Evolutionary conservation across 1,284 basidiomycete genomes (phyloP).

Genomic region (Puccinia novopanici): DNA sequence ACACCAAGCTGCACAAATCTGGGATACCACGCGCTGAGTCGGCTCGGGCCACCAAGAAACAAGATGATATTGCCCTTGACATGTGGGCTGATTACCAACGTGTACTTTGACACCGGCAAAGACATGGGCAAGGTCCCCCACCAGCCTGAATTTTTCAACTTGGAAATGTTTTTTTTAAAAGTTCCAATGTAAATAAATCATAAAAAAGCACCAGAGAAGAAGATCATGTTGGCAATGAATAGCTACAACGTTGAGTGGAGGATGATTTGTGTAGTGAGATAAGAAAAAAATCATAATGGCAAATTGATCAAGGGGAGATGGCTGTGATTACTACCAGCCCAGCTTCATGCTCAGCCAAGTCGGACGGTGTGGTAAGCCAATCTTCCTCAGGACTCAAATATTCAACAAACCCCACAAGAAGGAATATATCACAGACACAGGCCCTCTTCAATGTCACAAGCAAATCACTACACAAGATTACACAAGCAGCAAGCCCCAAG

Average conservation of each 20-base stretch:
- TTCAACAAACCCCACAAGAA: too few species aligned
- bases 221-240: too few species aligned
- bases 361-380: too few species aligned
- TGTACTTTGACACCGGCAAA: not conserved
- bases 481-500: too few species aligned
- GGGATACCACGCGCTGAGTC: conserved; percentile 1
- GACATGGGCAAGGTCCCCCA: not conserved
- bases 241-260: too few species aligned
- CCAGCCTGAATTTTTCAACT: too few species aligned
- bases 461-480: too few species aligned
- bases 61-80: conserved; percentile 4
- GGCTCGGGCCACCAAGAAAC: not conserved
- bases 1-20: not conserved
- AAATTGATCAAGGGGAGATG: not conserved
- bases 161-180: too few species aligned
- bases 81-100: conserved; percentile 29
- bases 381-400: too few species aligned
- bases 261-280: too few species aligned
- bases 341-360: conserved; percentile 15
- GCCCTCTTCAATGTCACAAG: too few species aligned
- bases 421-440: too few species aligned
- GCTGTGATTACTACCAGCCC: conserved; percentile 32
- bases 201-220: not conserved
- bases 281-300: not conserved
- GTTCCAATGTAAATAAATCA: not conserved